phyloP scores from a whole-genome alignment of 2,329 filamentous ascomycete genomes.

The Rutstroemia sp. region DNA sequence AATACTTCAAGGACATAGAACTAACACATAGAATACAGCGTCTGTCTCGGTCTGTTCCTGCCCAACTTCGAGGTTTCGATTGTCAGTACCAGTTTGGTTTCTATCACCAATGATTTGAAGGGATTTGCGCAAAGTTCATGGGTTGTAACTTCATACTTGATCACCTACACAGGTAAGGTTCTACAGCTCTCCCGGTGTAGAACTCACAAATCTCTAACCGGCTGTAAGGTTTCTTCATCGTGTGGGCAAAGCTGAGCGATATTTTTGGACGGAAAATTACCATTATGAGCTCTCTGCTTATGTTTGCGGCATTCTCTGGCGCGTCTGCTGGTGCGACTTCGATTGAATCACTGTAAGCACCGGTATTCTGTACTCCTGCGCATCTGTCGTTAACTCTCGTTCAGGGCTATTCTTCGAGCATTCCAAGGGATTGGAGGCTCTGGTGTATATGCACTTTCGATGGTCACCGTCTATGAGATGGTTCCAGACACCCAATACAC shows the following conservation, averaged over 20 bases:
- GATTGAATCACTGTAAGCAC: background rate
- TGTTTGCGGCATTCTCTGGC: background rate
- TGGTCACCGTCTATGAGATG: background rate
- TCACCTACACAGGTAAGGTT: constrained; percentile 9
- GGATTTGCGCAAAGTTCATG: constrained; percentile 2
- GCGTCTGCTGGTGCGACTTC: background rate
- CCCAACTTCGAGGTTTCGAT: constrained; percentile 2
- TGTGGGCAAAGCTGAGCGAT: constrained; percentile 3
- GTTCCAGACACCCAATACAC: constrained; percentile 23
- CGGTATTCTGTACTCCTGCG: background rate
- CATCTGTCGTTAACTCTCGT: background rate
- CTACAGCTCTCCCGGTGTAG: background rate
- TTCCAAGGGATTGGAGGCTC: constrained; percentile 39
- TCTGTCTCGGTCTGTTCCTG: background rate
- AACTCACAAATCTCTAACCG: background rate
- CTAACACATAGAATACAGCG: background rate
- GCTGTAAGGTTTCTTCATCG: background rate
- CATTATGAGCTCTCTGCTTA: background rate
- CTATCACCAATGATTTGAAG: constrained; percentile 6
- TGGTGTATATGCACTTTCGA: constrained; percentile 32
- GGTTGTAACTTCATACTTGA: constrained; percentile 6
- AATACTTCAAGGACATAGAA: background rate
- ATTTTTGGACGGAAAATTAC: background rate
- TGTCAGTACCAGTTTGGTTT: background rate
- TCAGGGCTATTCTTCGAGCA: background rate